These are phyloP conservation scores for Cladophialophora yegresii DNA, from an alignment of 2,329 filamentous ascomycete species.

Conservation along the genomic window DNA sequence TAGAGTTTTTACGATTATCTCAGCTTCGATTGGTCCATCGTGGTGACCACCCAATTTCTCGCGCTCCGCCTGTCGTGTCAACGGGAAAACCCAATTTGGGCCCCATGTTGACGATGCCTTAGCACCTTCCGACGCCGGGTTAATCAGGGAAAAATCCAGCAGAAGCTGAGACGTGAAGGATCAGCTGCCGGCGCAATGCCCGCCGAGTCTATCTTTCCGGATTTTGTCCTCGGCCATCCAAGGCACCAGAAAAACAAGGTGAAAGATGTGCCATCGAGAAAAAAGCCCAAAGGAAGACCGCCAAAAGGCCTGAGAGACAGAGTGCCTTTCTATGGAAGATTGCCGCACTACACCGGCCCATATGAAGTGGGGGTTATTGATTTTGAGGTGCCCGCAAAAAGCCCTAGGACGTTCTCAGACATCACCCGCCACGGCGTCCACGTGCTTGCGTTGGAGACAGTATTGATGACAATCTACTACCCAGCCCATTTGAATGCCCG, in stretches of 20 bases:
- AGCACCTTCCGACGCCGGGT: neutral
- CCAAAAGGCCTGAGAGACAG: conserved; percentile 53
- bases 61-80: neutral
- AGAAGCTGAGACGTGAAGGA: neutral
- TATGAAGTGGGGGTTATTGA: conserved; percentile 58
- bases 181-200: conserved; percentile 2
- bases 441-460: conserved; percentile 58
- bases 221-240: conserved; percentile 32
- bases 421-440: conserved; percentile 53
- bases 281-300: conserved; percentile 48
- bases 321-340: conserved; percentile 47
- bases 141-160: neutral
- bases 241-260: conserved; percentile 19
- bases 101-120: neutral
- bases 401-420: conserved; percentile 53
- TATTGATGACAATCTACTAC: conserved; percentile 68
- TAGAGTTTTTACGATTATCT: neutral
- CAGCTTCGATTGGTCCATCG: neutral
- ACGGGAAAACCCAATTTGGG: neutral
- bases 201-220: conserved; percentile 27
- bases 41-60: neutral
- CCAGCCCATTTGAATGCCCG: conserved; percentile 55
- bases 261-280: conserved; percentile 13
- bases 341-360: conserved; percentile 56
- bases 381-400: conserved; percentile 55